Conservation (phyloP, 441 rosid species). For the Gossypium gossypioides region DNA sequence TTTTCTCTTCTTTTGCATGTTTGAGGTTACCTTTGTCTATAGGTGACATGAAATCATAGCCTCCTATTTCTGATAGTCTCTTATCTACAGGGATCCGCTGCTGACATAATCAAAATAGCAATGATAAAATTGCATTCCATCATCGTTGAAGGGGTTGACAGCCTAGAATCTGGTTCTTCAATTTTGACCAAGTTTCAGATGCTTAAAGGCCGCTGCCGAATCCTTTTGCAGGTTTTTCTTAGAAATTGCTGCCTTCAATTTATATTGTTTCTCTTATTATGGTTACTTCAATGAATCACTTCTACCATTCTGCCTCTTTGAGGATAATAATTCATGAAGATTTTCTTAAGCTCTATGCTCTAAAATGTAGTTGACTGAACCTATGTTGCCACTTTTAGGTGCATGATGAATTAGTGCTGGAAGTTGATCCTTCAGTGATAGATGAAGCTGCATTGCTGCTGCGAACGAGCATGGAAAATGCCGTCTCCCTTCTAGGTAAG, state of each 20-base stretch:
- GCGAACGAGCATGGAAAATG: slow-evolving; percentile 71
- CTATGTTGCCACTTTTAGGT: slow-evolving; percentile 35
- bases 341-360: neutral
- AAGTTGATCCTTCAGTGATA: slow-evolving; percentile 61
- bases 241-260: slow-evolving; percentile 8
- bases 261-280: neutral
- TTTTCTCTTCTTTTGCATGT: neutral
- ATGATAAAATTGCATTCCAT: slow-evolving; percentile 66
- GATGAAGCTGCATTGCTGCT: slow-evolving; percentile 71
- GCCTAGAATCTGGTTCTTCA: slow-evolving; percentile 26
- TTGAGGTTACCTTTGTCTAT: neutral
- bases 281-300: neutral
- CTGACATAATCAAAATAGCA: slow-evolving; percentile 92
- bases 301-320: neutral
- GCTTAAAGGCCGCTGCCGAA: slow-evolving; percentile 71
- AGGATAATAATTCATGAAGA: neutral
- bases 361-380: slow-evolving; percentile 7
- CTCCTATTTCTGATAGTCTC: slow-evolving; percentile 17
- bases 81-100: slow-evolving; percentile 70
- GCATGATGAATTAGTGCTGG: slow-evolving; percentile 89
- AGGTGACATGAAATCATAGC: slow-evolving; percentile 4
- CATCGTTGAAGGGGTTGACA: slow-evolving; percentile 33
- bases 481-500: slow-evolving; percentile 67
- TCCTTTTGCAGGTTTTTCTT: slow-evolving; percentile 70
- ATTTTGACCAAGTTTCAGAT: slow-evolving; percentile 37